Conservation (phyloP, 352 stramenopile species). For the Globisporangium iwayamae region DNA sequence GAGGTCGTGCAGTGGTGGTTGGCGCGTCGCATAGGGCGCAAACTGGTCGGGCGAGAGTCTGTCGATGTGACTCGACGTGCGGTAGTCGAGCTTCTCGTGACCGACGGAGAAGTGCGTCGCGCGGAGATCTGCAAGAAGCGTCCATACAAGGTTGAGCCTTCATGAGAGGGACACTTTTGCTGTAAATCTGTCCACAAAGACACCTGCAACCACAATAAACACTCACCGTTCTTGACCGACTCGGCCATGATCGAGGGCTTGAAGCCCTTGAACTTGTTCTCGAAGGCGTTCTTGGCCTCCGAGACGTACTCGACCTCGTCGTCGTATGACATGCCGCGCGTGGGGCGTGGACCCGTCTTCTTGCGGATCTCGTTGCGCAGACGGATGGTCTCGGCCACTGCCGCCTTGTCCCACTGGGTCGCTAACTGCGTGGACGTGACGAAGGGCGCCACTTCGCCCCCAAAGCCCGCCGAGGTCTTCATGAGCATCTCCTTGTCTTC, state of each 20-base stretch:
- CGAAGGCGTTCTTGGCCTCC: slow-evolving; percentile 63
- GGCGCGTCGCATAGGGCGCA: slow-evolving; percentile 37
- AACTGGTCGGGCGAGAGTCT: slow-evolving; percentile 58
- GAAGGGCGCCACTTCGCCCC: slow-evolving; percentile 45
- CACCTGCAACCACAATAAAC: neutral
- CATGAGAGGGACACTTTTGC: neutral
- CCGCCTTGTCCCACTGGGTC: slow-evolving; percentile 60
- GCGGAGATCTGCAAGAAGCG: slow-evolving; percentile 46
- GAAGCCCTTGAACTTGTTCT: slow-evolving; percentile 67
- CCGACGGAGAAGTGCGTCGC: slow-evolving; percentile 74
- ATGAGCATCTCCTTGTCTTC: slow-evolving; percentile 56
- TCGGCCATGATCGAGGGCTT: slow-evolving; percentile 74
- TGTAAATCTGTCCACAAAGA: neutral
- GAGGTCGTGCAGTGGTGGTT: slow-evolving; percentile 50
- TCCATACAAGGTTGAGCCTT: slow-evolving; percentile 5
- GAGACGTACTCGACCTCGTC: slow-evolving; percentile 79
- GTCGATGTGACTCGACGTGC: slow-evolving; percentile 63
- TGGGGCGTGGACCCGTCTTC: slow-evolving; percentile 47
- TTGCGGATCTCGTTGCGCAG: slow-evolving; percentile 67
- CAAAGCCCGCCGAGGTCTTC: slow-evolving; percentile 55
- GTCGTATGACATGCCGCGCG: slow-evolving; percentile 68
- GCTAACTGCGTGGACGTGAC: slow-evolving; percentile 64
- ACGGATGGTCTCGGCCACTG: slow-evolving; percentile 49
- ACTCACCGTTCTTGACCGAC: slow-evolving; percentile 70
- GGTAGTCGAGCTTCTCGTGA: slow-evolving; percentile 63